Conservation (phyloP, 306 rosid genomes). For the Malus sieversii region DNA sequence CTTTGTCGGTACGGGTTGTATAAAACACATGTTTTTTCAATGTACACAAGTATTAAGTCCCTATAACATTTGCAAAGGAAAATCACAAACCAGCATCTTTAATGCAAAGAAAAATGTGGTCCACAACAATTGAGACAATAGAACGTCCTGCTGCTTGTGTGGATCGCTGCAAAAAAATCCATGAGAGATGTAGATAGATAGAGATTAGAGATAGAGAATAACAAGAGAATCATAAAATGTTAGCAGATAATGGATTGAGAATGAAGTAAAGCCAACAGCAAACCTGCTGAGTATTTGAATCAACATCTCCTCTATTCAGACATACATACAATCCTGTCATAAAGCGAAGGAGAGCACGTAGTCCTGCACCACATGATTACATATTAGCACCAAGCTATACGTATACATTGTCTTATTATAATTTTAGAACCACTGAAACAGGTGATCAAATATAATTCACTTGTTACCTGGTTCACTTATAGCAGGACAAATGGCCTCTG, state of each 20-base stretch:
- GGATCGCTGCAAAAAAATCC: slow-evolving; percentile 51
- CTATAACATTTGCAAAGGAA: background rate
- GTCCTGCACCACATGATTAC: slow-evolving; percentile 42
- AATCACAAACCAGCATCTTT: slow-evolving; percentile 72
- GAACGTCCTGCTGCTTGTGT: slow-evolving; percentile 84
- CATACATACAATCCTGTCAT: slow-evolving; percentile 85
- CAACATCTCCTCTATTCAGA: slow-evolving; percentile 79
- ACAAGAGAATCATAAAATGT: background rate
- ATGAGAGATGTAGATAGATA: slow-evolving; percentile 26
- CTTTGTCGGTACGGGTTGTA: background rate
- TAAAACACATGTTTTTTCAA: background rate
- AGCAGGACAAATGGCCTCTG: slow-evolving; percentile 89
- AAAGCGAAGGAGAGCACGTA: slow-evolving; percentile 90
- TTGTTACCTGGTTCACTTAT: slow-evolving; percentile 78
- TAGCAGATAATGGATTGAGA: slow-evolving; percentile 5
- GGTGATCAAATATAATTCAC: background rate
- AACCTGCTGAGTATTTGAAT: slow-evolving; percentile 67
- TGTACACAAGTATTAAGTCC: background rate
- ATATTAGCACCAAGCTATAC: slow-evolving; percentile 15
- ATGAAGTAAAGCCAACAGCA: slow-evolving; percentile 18
- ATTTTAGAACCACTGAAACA: slow-evolving; percentile 10
- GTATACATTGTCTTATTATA: background rate
- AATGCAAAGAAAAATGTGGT: slow-evolving; percentile 86
- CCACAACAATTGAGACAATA: slow-evolving; percentile 74
- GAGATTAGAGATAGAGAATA: slow-evolving; percentile 6